Evolutionary conservation across 768 basidiomycete species (phyloP).

Genomic region (Serendipita vermifera): DNA sequence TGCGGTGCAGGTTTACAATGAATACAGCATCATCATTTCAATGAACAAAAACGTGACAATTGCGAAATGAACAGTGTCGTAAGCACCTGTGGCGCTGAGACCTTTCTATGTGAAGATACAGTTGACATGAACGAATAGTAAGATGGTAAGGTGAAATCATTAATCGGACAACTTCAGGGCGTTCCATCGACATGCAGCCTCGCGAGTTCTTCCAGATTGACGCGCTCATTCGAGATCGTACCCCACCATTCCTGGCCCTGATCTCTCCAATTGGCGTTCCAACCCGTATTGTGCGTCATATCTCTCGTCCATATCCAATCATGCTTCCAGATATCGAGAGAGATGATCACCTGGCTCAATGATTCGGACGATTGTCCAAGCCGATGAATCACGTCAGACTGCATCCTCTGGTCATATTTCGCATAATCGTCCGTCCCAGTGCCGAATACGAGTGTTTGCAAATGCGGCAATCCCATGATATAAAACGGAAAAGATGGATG

Average conservation of each 20-base stretch:
- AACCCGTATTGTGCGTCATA: background rate
- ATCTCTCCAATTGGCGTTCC: background rate
- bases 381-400: background rate
- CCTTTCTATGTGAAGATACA: too few relatives aligned
- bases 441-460: slow-evolving; percentile 7
- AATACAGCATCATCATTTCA: too few relatives aligned
- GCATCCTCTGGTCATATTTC: background rate
- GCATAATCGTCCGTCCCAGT: slow-evolving; percentile 6
- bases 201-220: slow-evolving; percentile 1
- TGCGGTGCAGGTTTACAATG: too few relatives aligned
- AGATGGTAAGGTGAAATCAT: too few relatives aligned
- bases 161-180: too few relatives aligned
- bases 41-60: too few relatives aligned
- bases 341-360: background rate
- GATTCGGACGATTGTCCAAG: background rate
- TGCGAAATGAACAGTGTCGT: too few relatives aligned
- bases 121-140: too few relatives aligned
- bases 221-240: background rate
- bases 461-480: slow-evolving; percentile 3
- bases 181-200: background rate
- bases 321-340: background rate
- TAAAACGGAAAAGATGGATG: slow-evolving; percentile 2
- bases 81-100: too few relatives aligned
- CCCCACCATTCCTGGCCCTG: background rate
- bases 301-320: slow-evolving; percentile 6